Evolutionary conservation across 805 yeast genomes (phyloP), one percentile per base, ranked within the genome.

Genomic region (Candida sonorensis): DNA sequence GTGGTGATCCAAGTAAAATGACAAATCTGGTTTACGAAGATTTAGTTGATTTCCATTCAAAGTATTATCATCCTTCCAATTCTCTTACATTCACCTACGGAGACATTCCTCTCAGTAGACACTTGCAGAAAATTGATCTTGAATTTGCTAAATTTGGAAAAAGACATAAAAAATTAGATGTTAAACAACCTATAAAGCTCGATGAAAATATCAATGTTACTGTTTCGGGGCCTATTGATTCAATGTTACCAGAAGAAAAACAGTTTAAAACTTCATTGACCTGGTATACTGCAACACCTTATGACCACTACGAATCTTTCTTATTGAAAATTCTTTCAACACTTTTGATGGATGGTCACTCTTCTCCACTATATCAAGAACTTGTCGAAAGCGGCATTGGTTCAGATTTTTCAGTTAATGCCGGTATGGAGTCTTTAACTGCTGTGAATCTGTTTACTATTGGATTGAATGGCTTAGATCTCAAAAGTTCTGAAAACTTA

Each of bases 31-130:
- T 69, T 7, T 82, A 90, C 52, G 77, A 78, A 42, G 94, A 85
- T 38, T 65, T 92, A 36, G 62, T 81, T 4, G 77, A 78, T 15
- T 92, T 85, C 63, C 97, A 92, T 49, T 54, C 65, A 5, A 51
- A 58, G 2, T 72, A 81, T 46, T 92, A 92, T 55, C 96, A 88
- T 53, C 97, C 98, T 2, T 80, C 94, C 2, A 92, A 90, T 55
- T 75, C 94, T 2, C 75, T 67, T 46, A 81, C 95, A 0, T 87
- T 79, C 56, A 81, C 96, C 0, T 92, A 92, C 52, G 97, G 98
- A 23, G 70, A 77, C 32, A 66, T 86, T 29, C 75, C 88, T 0
- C 59, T 88, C 37, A 56, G 52, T 0, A 70, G 67, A 12, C 85
- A 83, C 36, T 62, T 88, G 38, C 52, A 65, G 31, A 72, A 69